Evolutionary conservation across 2,329 filamentous ascomycete species (phyloP).

Genomic region (Colletotrichum filicis): DNA sequence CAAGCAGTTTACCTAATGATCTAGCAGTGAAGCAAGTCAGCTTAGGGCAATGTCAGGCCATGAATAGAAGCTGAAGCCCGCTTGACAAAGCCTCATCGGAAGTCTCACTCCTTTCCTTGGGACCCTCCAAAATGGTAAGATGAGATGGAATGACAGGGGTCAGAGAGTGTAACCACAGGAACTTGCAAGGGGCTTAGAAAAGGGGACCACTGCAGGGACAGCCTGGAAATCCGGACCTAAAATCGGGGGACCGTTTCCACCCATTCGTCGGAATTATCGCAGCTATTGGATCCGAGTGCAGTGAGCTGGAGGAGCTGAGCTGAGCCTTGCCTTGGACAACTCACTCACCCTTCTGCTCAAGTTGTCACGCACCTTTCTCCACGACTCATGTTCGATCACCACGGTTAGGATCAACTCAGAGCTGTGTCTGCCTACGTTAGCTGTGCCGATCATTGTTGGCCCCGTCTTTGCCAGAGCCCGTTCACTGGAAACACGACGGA

Average conservation of each 20-base stretch:
- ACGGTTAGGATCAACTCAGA: neutral
- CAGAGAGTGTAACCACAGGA: neutral
- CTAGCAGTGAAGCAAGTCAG: no score
- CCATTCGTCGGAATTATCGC: neutral
- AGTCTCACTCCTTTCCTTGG: neutral
- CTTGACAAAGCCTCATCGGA: neutral
- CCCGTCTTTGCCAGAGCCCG: neutral
- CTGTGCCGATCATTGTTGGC: constrained; percentile 12
- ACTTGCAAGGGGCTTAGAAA: neutral
- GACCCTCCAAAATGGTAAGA: neutral
- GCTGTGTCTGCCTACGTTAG: neutral
- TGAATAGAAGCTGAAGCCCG: neutral
- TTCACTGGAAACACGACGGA: neutral
- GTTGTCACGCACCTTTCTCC: no score
- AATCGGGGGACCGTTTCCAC: neutral
- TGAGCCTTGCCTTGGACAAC: neutral
- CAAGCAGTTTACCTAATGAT: no score
- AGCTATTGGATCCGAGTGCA: neutral
- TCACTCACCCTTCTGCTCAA: neutral
- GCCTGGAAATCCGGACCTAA: neutral
- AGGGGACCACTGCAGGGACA: neutral
- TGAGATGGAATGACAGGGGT: neutral
- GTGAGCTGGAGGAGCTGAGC: neutral
- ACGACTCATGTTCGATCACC: neutral
- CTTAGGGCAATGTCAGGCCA: neutral